Percentiles rank a stretch among this genome's conserved stretches.
These are phyloP conservation scores for Xylariaceae sp. DNA, from an alignment of 2,329 filamentous ascomycete genomes.

Conservation along the genomic window DNA sequence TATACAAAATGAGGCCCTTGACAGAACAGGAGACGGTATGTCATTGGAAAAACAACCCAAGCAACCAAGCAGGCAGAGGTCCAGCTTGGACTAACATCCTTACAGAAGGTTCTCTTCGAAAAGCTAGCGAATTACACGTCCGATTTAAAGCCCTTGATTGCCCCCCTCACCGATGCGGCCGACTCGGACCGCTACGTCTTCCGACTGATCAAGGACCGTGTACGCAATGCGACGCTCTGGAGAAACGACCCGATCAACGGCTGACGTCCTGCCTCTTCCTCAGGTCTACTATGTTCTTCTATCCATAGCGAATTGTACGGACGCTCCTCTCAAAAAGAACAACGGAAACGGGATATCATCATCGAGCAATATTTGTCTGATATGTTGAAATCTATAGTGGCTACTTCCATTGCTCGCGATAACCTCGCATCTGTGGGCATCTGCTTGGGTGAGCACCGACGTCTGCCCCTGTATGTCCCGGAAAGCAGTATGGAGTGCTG, in stretches of 20 bases:
- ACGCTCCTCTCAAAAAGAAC: not conserved
- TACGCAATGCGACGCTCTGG: conserved; percentile 6
- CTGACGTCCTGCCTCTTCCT: conserved; percentile 2
- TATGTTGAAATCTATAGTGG: conserved; percentile 43
- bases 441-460: conserved; percentile 55
- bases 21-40: conserved; percentile 59
- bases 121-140: conserved; percentile 95
- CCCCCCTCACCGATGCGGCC: conserved; percentile 61
- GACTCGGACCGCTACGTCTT: conserved; percentile 79
- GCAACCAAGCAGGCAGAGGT: too few relatives aligned
- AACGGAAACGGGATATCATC: not conserved
- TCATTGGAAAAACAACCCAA: not conserved
- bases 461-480: conserved; percentile 7
- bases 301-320: conserved; percentile 67
- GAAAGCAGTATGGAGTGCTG: conserved; percentile 1
- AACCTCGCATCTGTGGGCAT: conserved; percentile 83
- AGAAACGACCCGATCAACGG: not conserved
- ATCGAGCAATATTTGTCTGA: too few relatives aligned
- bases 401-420: conserved; percentile 76
- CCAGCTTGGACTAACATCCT: conserved; percentile 1
- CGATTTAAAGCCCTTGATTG: conserved; percentile 76
- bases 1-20: conserved; percentile 35
- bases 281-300: conserved; percentile 84
- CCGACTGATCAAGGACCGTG: conserved; percentile 65
- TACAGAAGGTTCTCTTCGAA: conserved; percentile 72